Evolutionary conservation across 352 stramenopile species (phyloP), one percentile per base, ranked within the genome.

Genomic region (Phytopythium sindhum): DNA sequence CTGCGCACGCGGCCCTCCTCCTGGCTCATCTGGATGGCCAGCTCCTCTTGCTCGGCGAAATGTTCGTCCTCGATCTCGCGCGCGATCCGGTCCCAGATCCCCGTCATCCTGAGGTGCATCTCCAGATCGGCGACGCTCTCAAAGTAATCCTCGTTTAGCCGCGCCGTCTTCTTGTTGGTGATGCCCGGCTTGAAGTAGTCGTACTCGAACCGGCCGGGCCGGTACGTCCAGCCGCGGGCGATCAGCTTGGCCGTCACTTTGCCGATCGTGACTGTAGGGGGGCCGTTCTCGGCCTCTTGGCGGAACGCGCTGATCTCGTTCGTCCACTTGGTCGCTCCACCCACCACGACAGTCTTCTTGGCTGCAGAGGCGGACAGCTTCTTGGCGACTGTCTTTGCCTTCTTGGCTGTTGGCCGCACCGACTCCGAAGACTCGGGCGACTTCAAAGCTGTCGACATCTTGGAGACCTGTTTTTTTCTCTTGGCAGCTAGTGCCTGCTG

Each of bases 151-250:
- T 90, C 84, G 41, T 81, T 81, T 23, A 83, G 66, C 44, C 66
- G 65, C 1, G 74, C 77, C 12, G 66, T 75, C 65, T 83, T 90
- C 4, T 68, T 64, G 53, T 78, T 88, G 42, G 68, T 59, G 31
- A 78, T 60, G 37, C 72, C 74, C 4, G 84, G 81, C 57, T 90
- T 93, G 64, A 90, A 93, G 80, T 93, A 92, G 65, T 92, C 81
- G 61, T 93, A 93, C 70, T 93, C 84, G 60, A 93, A 93, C 0
- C 82, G 78, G 1, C 84, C 84, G 24, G 84, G 81, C 11, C 81
- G 78, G 60, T 89, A 91, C 53, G 73, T 74, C 84, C 84, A 93
- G 11, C 84, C 84, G 19, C 82, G 82, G 45, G 60, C 39, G 8
- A 81, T 21, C 3, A 93, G 66, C 44, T 81, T 86, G 37, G 81